Evolutionary conservation across 257 asterid species (phyloP), one percentile per base, ranked within the genome.

Genomic region (Datura wrightii): DNA sequence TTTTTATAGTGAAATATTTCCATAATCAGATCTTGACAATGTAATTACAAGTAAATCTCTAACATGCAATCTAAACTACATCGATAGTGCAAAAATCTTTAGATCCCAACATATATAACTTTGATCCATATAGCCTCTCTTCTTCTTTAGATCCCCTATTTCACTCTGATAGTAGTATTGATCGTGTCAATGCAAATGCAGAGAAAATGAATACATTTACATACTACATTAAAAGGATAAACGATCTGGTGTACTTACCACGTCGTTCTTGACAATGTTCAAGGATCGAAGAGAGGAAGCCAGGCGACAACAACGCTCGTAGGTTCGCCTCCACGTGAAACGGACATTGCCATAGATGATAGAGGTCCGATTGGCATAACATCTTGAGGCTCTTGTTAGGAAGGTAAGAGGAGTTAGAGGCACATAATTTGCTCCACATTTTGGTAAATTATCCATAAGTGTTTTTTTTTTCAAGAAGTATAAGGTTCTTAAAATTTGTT

Each of bases 271-370:
- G 58, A 72, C 39, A 11, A 72, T 11, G 41, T 72, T 72, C 5
- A 72, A 11, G 3, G 80, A 80, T 3, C 84, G 91, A 71, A 96
- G 97, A 70, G 98, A 85, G 58, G 97, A 92, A 31, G 99, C 98
- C 2, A 96, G 91, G 80, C 97, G 97, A 84, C 93, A 82, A 50
- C 98, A 95, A 62, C 99, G 87, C 58, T 91, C 81, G 42, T 93
- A 91, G 8, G 99, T 96, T 55, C 92, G 94, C 4, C 80, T 86
- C 97, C 98, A 96, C 5, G 94, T 96, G 91, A 93, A 94, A 9
- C 87, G 91, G 3, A 90, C 89, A 3, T 76, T 52, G 1, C 90
- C 91, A 42, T 96, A 91, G 10, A 93, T 90, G 71, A 96, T 58
- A 1, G 98, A 94, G 0, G 86, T 79, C 0, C 95, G 92, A 53